Conservation (phyloP, 495 filamentous ascomycete genomes). For the Ramalina intermedia region DNA sequence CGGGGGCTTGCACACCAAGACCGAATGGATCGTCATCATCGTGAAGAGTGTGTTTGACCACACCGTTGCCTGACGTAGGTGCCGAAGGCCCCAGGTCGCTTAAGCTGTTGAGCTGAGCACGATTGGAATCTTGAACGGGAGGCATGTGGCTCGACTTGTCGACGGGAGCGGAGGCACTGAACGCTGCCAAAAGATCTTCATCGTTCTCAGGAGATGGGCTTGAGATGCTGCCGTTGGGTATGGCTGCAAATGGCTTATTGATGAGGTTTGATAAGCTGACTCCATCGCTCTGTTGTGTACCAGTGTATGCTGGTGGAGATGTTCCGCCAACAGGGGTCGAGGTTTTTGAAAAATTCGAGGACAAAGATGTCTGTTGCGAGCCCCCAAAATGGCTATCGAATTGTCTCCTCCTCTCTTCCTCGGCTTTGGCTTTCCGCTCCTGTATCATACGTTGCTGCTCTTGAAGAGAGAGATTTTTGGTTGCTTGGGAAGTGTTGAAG, state of each 20-base stretch:
- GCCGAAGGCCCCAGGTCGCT: conserved; percentile 25
- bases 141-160: conserved; percentile 45
- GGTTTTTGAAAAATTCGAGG: conserved; percentile 37
- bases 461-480: conserved; percentile 59
- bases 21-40: conserved; percentile 80
- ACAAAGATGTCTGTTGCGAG: conserved; percentile 51
- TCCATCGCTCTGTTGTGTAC: conserved; percentile 9
- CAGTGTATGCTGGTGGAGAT: conserved; percentile 9
- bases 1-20: conserved; percentile 32
- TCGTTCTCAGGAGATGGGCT: conserved; percentile 27
- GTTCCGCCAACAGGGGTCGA: conserved; percentile 23
- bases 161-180: conserved; percentile 44
- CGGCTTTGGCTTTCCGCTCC: conserved; percentile 61
- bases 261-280: conserved; percentile 17
- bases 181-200: conserved; percentile 49
- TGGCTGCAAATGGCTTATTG: conserved; percentile 21
- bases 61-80: no score
- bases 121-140: background rate
- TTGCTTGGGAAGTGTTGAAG: conserved; percentile 50
- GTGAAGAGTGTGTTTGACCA: conserved; percentile 3
- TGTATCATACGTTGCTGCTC: conserved; percentile 75
- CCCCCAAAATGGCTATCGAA: conserved; percentile 63
- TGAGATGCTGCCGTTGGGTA: conserved; percentile 4
- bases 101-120: conserved; percentile 15
- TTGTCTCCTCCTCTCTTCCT: conserved; percentile 52